Conservation (phyloP, 1,284 basidiomycete genomes). For the Fistulina hepatica region DNA sequence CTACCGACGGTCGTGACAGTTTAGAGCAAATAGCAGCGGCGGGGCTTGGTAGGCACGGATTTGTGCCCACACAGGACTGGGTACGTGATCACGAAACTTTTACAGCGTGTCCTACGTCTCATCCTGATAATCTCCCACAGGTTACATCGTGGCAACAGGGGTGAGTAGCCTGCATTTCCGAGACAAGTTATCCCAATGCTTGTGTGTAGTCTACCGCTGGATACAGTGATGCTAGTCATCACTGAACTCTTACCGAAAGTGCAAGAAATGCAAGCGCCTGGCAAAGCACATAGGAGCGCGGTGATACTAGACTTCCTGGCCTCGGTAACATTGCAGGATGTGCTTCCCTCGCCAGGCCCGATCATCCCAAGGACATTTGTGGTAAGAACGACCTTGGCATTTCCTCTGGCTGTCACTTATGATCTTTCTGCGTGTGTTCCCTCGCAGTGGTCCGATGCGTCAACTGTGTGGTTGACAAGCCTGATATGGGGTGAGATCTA, state of each 20-base stretch:
- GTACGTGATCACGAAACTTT: conserved; percentile 33
- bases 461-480: conserved; percentile 81
- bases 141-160: conserved; percentile 83
- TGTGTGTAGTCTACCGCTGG: conserved; percentile 61
- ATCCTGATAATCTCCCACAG: conserved; percentile 23
- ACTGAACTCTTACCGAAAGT: conserved; percentile 81
- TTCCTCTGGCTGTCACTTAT: conserved; percentile 7
- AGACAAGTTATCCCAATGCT: conserved; percentile 5
- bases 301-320: conserved; percentile 63
- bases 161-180: conserved; percentile 25
- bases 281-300: conserved; percentile 51
- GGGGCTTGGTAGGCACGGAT: conserved; percentile 76
- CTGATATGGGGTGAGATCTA: conserved; percentile 91
- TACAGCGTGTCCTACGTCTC: conserved; percentile 1
- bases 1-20: conserved; percentile 45
- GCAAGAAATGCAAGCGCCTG: conserved; percentile 67
- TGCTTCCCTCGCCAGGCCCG: conserved; percentile 61
- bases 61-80: conserved; percentile 92
- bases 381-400: conserved; percentile 26
- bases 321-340: conserved; percentile 48
- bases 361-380: conserved; percentile 62
- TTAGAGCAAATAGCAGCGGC: conserved; percentile 53
- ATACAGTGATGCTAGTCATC: conserved; percentile 72
- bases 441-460: conserved; percentile 82
- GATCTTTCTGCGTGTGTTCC: no score